phyloP scores from a whole-genome alignment of 106 monocot species.

The Dendrobium nobile region DNA sequence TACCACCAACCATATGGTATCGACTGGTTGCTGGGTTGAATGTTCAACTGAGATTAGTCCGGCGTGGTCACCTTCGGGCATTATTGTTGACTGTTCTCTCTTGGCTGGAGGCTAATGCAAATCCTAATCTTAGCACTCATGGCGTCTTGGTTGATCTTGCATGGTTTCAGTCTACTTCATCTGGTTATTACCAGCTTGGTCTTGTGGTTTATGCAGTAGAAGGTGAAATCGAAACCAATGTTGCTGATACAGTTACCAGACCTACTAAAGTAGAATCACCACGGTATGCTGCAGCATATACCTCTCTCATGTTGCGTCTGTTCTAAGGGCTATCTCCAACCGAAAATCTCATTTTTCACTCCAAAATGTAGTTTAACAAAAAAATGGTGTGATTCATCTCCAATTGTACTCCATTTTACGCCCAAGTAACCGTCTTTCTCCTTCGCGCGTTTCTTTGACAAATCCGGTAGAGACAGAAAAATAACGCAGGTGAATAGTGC shows the following conservation, averaged over 20 bases:
- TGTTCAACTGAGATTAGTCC: slow-evolving; percentile 82
- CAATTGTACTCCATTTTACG: too few species aligned
- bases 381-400: too few species aligned
- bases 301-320: background rate
- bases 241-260: slow-evolving; percentile 27
- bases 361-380: too few species aligned
- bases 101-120: slow-evolving; percentile 70
- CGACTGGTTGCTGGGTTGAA: slow-evolving; percentile 93
- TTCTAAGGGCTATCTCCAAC: too few species aligned
- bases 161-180: slow-evolving; percentile 61
- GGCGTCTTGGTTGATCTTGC: slow-evolving; percentile 52
- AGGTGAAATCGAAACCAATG: slow-evolving; percentile 16
- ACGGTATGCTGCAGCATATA: slow-evolving; percentile 28
- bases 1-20: slow-evolving; percentile 95
- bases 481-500: too few species aligned
- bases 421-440: too few species aligned
- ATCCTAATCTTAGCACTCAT: slow-evolving; percentile 43
- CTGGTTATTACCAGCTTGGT: slow-evolving; percentile 65
- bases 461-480: too few species aligned
- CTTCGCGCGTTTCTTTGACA: too few species aligned
- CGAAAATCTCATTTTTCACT: too few species aligned
- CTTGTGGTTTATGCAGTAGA: slow-evolving; percentile 46
- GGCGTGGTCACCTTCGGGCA: slow-evolving; percentile 52
- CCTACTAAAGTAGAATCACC: slow-evolving; percentile 24
- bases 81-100: slow-evolving; percentile 48